Base-by-base conservation (phyloP, 345 rosid genomes). In the Populus alba region DNA sequence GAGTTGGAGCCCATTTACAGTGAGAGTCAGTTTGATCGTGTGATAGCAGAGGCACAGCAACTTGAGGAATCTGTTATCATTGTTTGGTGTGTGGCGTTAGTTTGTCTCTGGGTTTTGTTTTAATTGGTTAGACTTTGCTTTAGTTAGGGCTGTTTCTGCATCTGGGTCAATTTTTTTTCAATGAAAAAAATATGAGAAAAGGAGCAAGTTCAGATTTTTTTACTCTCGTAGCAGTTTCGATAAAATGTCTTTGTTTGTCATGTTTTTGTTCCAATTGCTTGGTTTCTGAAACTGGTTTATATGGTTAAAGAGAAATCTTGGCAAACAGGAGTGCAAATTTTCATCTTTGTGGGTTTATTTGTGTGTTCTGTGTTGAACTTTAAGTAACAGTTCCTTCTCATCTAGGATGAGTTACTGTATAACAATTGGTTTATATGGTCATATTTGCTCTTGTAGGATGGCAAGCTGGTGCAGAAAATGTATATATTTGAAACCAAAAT, bases 391-490 rank as follows among this genome's bases (percentile, higher is more conserved):
- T n/a, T n/a, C 49, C 9, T 70, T 62, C 25, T 51, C 9, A 68
- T 51, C 57, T 51, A 6, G 57, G 57, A 18, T 7, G 18, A 51
- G 8, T 51, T 51, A 51, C 57, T 51, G 9, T 18, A 51, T 18
- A 20, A 51, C 57, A 6, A 18, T 51, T 18, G 57, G 57, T 51
- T 51, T 51, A 51, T 18, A 51, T 51, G 22, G 22, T 51, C 78
- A 72, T 75, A 27, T 61, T n/a, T 83, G 83, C 77, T 74, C 75
- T 69, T 89, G 88, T 86, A 95, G 98, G 99, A 91, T 90, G 92
- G 99, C 98, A 69, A 88, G 84, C 85, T 95, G 98, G 98, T 95
- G 99, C 87, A 91, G 98, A 80, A 95, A 95, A 85, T 93, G 98
- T 79, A 89, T 93, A 63, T 94, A 91, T 81, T 81, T 96, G 81